These are phyloP conservation scores for Eucalyptus cloeziana DNA, from an alignment of 345 rosid species.

Conservation along the genomic window DNA sequence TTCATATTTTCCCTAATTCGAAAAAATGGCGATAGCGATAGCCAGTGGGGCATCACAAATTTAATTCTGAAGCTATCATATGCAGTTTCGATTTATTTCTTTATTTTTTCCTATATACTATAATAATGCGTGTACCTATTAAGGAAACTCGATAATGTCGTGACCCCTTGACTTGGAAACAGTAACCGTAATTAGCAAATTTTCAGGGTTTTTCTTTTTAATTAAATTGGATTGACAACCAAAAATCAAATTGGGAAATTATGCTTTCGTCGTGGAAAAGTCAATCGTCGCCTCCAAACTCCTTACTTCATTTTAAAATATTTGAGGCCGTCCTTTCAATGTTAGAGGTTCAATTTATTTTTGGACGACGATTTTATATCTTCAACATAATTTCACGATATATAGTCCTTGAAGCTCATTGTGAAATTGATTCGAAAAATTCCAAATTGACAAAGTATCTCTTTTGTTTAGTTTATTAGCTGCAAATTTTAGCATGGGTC, in stretches of 20 bases:
- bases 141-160: neutral
- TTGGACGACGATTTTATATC: neutral
- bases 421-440: neutral
- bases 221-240: neutral
- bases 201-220: neutral
- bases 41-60: neutral
- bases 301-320: neutral
- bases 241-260: neutral
- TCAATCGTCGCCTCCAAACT: neutral
- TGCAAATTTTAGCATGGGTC: neutral
- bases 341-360: neutral
- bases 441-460: neutral
- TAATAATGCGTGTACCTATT: neutral
- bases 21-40: neutral
- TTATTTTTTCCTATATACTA: neutral
- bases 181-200: neutral
- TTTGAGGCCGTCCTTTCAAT: neutral
- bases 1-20: neutral
- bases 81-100: neutral
- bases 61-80: neutral
- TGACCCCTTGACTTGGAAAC: neutral
- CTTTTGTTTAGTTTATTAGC: neutral
- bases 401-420: neutral
- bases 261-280: neutral
- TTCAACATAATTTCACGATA: accelerated